Conservation (phyloP, 345 rosid species). For the Combretum micranthum region DNA sequence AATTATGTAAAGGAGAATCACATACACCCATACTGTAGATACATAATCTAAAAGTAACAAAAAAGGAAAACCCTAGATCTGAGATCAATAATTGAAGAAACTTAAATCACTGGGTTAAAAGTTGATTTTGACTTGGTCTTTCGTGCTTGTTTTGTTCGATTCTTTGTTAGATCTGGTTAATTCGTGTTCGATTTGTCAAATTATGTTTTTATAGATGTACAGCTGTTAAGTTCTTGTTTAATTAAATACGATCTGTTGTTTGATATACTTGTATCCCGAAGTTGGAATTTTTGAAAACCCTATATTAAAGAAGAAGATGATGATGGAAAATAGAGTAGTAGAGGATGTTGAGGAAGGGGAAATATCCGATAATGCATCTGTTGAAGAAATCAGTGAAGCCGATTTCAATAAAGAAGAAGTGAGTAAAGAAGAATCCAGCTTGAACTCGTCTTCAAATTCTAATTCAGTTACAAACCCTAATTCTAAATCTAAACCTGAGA, state of each 20-base stretch:
- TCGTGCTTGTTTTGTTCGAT: too few species aligned
- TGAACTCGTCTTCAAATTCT: conserved; percentile 12
- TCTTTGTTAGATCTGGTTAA: too few species aligned
- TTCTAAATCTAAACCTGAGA: too few species aligned
- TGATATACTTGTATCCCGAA: conserved; percentile 21
- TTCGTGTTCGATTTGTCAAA: too few species aligned
- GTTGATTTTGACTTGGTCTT: too few species aligned
- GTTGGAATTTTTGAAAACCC: conserved; percentile 7
- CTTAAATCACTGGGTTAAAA: neutral
- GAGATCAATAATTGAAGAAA: neutral
- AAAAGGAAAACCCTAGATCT: conserved; percentile 6
- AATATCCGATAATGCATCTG: conserved; percentile 63
- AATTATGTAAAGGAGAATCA: too few species aligned
- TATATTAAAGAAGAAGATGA: conserved; percentile 2
- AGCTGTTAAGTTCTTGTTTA: neutral
- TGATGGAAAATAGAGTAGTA: conserved; percentile 25
- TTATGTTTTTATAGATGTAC: neutral
- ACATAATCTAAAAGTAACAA: neutral
- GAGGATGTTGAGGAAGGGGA: conserved; percentile 90
- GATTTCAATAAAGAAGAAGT: conserved; percentile 47
- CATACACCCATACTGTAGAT: neutral
- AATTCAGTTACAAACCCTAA: too few species aligned
- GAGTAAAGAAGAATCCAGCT: conserved; percentile 17
- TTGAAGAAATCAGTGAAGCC: conserved; percentile 61
- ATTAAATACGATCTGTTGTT: conserved; percentile 6